Percentiles rank a stretch among this genome's conserved stretches.
Evolutionary conservation across 2,329 filamentous ascomycete genomes (phyloP).

Genomic region (Remersonia thermophila): DNA sequence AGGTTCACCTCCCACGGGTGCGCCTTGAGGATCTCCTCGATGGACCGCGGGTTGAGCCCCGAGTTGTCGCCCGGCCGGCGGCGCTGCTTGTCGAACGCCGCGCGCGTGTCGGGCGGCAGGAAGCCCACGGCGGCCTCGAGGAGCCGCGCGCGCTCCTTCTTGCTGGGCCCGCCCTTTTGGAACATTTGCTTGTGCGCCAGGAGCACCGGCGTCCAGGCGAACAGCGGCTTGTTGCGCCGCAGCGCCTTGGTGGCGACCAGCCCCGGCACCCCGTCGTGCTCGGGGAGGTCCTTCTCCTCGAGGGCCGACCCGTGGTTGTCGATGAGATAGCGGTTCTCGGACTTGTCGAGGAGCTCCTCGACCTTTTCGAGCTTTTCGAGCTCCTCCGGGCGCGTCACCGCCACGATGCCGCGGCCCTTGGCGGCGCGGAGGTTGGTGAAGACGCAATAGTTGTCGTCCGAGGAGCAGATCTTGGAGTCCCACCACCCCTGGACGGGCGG

Average conservation of each 20-base stretch:
- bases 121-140: conserved; percentile 17
- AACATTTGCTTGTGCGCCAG: conserved; percentile 16
- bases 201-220: conserved; percentile 16
- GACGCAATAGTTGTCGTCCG: conserved; percentile 13
- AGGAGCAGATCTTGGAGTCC: conserved; percentile 17
- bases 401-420: conserved; percentile 15
- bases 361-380: conserved; percentile 16
- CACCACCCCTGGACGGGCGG: conserved; percentile 17
- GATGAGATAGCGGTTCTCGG: conserved; percentile 11
- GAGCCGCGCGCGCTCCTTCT: conserved; percentile 11
- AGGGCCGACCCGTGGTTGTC: not conserved
- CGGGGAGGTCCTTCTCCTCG: no score
- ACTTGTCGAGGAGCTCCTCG: conserved; percentile 14
- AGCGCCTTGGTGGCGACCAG: conserved; percentile 14
- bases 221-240: conserved; percentile 16
- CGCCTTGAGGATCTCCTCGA: conserved; percentile 15
- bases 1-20: conserved; percentile 19
- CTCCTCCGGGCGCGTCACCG: conserved; percentile 13
- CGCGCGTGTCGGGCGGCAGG: conserved; percentile 16
- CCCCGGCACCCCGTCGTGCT: conserved; percentile 1
- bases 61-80: conserved; percentile 2
- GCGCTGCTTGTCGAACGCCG: conserved; percentile 13
- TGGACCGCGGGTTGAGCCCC: conserved; percentile 3
- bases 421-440: conserved; percentile 16
- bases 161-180: conserved; percentile 6